Evolutionary conservation across 257 asterid species (phyloP), one percentile per base, ranked within the genome.

Genomic region (Gynochthodes officinalis): DNA sequence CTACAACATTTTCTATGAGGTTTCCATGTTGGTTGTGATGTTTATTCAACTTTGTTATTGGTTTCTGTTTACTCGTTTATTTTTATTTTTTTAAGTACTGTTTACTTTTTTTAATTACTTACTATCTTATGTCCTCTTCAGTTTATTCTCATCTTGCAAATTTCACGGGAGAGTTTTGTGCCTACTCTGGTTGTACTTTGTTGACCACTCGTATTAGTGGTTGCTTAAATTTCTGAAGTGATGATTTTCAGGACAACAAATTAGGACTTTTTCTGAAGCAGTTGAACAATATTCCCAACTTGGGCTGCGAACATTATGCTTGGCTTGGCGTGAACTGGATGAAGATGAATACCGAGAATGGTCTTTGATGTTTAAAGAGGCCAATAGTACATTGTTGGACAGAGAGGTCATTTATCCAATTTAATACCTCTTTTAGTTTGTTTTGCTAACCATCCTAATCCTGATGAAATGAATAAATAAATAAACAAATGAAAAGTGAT

Each of bases 211-310:
- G 21, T 40, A 52, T 72, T 33, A 59, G n/a, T 35, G 4, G 43
- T 33, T 43, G 37, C 74, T 21, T 73, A 78, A 76, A 66, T 15
- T 75, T 77, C 79, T 57, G 68, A 79, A 33, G 42, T 73, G 74
- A 77, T 82, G 74, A 10, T 14, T 85, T 76, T 75, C 89, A 95
- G 99, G 94, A 79, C 98, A 89, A 88, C 97, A 85, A 78, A 82
- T 83, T 53, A 83, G 95, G 77, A 78, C 82, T 66, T 84, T 80
- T 85, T 75, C 93, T 53, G 99, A 95, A 83, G 95, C 97, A 78
- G 99, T 90, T 52, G 99, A 95, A 50, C 93, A 87, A 66, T 95
- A 95, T 86, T 88, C 98, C 77, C 99, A 95, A 74, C 83, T 95
- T 76, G 99, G 99, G 33, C 82, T 95, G 84, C 89, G 99, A 61